Evolutionary conservation across 2,329 filamentous ascomycete genomes (phyloP).

Genomic region (Coccinonectria pachysandricola): DNA sequence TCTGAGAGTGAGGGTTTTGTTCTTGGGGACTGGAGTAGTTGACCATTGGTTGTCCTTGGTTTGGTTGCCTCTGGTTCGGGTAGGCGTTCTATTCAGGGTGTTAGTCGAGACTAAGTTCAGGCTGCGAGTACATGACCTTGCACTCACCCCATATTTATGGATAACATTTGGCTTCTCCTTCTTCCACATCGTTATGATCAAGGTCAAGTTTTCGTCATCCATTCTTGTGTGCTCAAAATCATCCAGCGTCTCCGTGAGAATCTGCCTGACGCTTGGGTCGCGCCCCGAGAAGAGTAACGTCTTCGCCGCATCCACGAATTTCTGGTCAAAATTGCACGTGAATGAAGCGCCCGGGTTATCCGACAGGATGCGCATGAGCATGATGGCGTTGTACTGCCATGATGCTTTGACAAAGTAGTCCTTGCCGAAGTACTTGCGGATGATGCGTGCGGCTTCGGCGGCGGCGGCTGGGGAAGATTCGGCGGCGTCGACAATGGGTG

Average conservation of each 20-base stretch:
- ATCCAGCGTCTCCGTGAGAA: conserved; percentile 79
- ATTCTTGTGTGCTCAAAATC: conserved; percentile 62
- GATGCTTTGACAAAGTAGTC: conserved; percentile 56
- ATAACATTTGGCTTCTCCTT: no score
- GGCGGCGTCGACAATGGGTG: conserved; percentile 86
- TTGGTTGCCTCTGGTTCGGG: no score
- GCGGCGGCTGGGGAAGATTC: conserved; percentile 86
- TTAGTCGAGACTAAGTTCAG: no score
- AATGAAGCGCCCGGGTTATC: conserved; percentile 89
- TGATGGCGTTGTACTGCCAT: conserved; percentile 90
- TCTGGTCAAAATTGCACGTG: conserved; percentile 79
- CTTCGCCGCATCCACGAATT: conserved; percentile 69
- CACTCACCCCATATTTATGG: no score
- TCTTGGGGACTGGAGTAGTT: no score
- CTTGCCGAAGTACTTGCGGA: conserved; percentile 72
- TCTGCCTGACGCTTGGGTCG: conserved; percentile 71
- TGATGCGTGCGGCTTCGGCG: conserved; percentile 65
- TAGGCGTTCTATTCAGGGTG: no score
- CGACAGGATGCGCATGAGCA: conserved; percentile 83
- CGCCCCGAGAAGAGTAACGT: conserved; percentile 59
- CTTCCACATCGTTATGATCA: conserved; percentile 77
- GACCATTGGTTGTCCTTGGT: no score
- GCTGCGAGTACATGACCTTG: no score
- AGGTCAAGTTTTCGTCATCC: conserved; percentile 61
- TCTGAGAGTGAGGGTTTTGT: conserved; percentile 37